A percentile compares a stretch with the other conserved stretches of the same genome.
Evolutionary conservation across 1,284 basidiomycete genomes (phyloP).

Genomic region (Ganoderma meredithae): DNA sequence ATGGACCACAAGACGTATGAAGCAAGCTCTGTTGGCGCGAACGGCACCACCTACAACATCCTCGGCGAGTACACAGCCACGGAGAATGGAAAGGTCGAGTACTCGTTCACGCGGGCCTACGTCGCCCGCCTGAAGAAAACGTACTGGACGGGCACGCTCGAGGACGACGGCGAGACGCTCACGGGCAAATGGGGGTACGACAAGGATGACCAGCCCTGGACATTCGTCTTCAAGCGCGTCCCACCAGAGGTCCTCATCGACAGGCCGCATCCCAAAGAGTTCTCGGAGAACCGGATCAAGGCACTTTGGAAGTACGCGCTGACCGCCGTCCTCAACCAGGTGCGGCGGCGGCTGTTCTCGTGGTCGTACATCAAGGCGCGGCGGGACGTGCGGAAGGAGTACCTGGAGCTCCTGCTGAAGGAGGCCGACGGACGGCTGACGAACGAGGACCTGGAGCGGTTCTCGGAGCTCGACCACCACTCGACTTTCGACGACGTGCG

Average conservation of each 20-base stretch:
- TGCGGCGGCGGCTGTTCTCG: slow-evolving; percentile 24
- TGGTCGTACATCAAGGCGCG: slow-evolving; percentile 25
- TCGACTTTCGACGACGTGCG: slow-evolving; percentile 18
- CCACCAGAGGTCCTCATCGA: slow-evolving; percentile 20
- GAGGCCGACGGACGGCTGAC: slow-evolving; percentile 13
- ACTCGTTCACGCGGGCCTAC: slow-evolving; percentile 24
- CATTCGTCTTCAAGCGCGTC: slow-evolving; percentile 23
- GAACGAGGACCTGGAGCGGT: slow-evolving; percentile 19
- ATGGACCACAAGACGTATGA: slow-evolving; percentile 13
- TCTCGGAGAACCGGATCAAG: slow-evolving; percentile 1
- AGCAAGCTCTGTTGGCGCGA: slow-evolving; percentile 11
- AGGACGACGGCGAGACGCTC: slow-evolving; percentile 23
- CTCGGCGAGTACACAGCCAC: slow-evolving; percentile 16
- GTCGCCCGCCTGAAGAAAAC: slow-evolving; percentile 15
- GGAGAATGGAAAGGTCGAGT: slow-evolving; percentile 12
- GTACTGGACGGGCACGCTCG: slow-evolving; percentile 16
- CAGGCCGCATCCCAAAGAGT: slow-evolving; percentile 12
- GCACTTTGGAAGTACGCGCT: slow-evolving; percentile 26
- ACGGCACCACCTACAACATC: slow-evolving; percentile 13
- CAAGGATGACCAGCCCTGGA: slow-evolving; percentile 8
- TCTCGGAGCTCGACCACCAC: slow-evolving; percentile 16
- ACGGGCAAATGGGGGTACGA: slow-evolving; percentile 24
- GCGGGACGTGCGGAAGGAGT: slow-evolving; percentile 18
- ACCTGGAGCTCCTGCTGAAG: slow-evolving; percentile 17
- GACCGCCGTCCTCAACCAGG: slow-evolving; percentile 8